phyloP scores from a whole-genome alignment of 2,329 filamentous ascomycete genomes.

The Biscogniauxia marginata region DNA sequence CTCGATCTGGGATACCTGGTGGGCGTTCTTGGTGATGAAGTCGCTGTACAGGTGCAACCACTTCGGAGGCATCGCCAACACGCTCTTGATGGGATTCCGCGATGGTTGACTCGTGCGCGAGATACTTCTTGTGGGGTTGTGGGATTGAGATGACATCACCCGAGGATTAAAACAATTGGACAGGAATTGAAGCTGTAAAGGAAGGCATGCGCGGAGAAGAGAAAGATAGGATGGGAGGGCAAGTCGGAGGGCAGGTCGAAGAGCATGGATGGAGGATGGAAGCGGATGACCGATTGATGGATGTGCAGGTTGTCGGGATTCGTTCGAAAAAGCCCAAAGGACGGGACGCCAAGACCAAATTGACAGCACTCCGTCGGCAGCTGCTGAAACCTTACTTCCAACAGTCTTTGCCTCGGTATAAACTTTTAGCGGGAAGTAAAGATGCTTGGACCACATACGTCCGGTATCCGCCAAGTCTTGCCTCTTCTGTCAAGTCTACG shows the following conservation, averaged over 20 bases:
- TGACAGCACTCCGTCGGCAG: too few relatives aligned
- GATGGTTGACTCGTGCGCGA: constrained; percentile 20
- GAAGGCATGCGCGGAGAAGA: neutral
- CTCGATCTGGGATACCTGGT: constrained; percentile 93
- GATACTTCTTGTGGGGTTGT: constrained; percentile 7
- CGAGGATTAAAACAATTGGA: neutral
- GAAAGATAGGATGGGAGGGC: neutral
- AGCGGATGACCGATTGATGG: too few relatives aligned
- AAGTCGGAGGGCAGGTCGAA: neutral
- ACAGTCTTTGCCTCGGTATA: too few relatives aligned
- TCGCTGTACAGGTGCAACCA: constrained; percentile 75
- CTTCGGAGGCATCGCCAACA: constrained; percentile 59
- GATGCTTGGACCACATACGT: neutral
- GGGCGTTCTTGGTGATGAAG: constrained; percentile 92
- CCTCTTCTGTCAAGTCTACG: neutral
- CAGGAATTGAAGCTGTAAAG: neutral
- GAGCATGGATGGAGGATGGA: neutral
- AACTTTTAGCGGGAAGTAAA: too few relatives aligned
- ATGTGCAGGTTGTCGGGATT: too few relatives aligned
- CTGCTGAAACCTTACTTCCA: too few relatives aligned
- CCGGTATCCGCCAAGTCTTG: neutral
- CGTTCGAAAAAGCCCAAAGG: too few relatives aligned
- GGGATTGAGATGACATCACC: neutral
- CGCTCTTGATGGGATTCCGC: constrained; percentile 36
- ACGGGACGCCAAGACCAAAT: too few relatives aligned